Evolutionary conservation across 305 asterid genomes (phyloP).

Genomic region (Andrographis paniculata): DNA sequence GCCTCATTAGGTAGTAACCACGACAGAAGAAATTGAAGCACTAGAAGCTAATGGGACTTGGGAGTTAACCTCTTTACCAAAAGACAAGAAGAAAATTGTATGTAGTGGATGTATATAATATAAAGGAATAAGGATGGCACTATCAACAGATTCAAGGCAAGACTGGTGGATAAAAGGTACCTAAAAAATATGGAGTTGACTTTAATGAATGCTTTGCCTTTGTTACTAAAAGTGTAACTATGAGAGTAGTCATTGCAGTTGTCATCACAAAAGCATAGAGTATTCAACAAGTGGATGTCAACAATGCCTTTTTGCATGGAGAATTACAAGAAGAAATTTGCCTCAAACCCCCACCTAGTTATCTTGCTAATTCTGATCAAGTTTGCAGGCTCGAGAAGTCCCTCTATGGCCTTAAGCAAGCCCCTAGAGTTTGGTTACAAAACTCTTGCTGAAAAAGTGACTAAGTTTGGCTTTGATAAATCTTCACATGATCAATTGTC

Average conservation of each 20-base stretch:
- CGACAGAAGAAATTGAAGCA: neutral
- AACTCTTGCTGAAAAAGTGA: neutral
- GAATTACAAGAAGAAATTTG: neutral
- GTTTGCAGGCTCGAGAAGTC: neutral
- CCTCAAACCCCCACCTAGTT: neutral
- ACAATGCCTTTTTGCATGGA: neutral
- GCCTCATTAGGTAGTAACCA: neutral
- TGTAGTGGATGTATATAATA: neutral
- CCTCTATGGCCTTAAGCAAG: neutral
- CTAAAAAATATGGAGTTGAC: neutral
- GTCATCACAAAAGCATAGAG: neutral
- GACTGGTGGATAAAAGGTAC: neutral
- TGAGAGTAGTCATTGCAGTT: neutral
- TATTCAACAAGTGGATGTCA: neutral
- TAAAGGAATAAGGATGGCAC: neutral
- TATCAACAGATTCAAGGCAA: neutral
- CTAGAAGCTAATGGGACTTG: neutral
- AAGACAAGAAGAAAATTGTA: neutral
- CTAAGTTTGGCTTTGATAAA: neutral
- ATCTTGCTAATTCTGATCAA: neutral
- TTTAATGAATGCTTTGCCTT: neutral
- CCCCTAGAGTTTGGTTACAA: neutral
- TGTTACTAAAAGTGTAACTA: neutral
- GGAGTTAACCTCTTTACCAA: neutral
- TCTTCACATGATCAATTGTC: neutral